Conservation (phyloP, 164 flowering plant species). For the Aristolochia fimbriata region DNA sequence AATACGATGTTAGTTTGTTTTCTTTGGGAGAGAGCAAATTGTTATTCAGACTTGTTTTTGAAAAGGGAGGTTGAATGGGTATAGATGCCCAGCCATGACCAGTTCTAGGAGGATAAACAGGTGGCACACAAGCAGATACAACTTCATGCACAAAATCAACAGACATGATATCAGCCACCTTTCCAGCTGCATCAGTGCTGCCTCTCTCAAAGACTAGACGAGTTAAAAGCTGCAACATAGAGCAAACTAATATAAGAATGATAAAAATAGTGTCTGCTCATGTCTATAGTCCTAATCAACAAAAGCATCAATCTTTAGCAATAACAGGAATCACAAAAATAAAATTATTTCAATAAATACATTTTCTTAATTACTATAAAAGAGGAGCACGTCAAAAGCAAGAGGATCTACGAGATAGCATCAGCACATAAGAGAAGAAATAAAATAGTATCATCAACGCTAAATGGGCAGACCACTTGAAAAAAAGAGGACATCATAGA, state of each 20-base stretch:
- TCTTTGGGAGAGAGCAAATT: slow-evolving; percentile 53
- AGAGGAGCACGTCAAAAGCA: no score
- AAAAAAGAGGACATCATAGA: no score
- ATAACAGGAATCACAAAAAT: no score
- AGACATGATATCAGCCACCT: slow-evolving; percentile 87
- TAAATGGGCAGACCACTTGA: no score
- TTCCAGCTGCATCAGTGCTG: slow-evolving; percentile 96
- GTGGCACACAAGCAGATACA: slow-evolving; percentile 96
- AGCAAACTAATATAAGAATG: slow-evolving; percentile 1
- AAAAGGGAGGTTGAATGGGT: slow-evolving; percentile 51
- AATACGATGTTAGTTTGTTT: slow-evolving; percentile 46
- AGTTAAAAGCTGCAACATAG: slow-evolving; percentile 69
- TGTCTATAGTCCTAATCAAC: not conserved
- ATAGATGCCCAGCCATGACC: slow-evolving; percentile 99
- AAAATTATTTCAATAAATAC: no score
- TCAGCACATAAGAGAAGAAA: no score
- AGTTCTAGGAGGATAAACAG: slow-evolving; percentile 85
- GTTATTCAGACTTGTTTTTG: slow-evolving; percentile 38
- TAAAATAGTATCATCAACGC: no score
- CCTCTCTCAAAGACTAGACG: slow-evolving; percentile 94
- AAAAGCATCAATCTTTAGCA: no score
- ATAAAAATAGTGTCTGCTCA: not conserved
- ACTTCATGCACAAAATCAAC: slow-evolving; percentile 98
- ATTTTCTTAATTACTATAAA: no score
- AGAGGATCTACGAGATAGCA: no score